These are phyloP conservation scores for Talaromyces sp. DNA, from an alignment of 2,329 filamentous ascomycete species.

Conservation along the genomic window DNA sequence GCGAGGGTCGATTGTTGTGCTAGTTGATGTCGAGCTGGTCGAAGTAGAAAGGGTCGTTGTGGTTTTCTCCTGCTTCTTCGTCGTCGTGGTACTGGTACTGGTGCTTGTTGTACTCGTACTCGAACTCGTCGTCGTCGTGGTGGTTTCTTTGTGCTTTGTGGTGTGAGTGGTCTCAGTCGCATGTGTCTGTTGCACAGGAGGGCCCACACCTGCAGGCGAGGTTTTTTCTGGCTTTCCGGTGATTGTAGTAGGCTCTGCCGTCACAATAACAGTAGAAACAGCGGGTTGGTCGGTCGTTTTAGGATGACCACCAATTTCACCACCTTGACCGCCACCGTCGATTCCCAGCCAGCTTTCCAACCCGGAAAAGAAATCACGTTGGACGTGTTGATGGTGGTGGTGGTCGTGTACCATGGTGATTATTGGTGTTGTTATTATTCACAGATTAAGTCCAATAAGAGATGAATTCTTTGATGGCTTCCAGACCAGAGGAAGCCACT, in stretches of 20 bases:
- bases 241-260: neutral
- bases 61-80: conserved; percentile 2
- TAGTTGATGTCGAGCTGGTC: conserved; percentile 2
- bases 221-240: conserved; percentile 8
- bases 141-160: neutral
- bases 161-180: neutral
- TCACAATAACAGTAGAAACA: neutral
- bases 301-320: neutral
- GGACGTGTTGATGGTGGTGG: conserved; percentile 5
- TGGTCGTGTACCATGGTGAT: conserved; percentile 9
- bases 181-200: neutral
- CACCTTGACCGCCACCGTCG: neutral
- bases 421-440: neutral
- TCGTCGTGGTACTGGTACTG: neutral
- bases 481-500: neutral
- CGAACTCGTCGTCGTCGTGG: neutral
- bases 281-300: neutral
- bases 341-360: conserved; percentile 6
- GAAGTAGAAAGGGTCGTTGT: conserved; percentile 1
- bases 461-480: neutral
- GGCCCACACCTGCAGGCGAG: conserved; percentile 11
- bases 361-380: conserved; percentile 1
- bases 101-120: conserved; percentile 3
- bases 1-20: conserved; percentile 1
- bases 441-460: neutral